Evolutionary conservation across 2,329 filamentous ascomycete genomes (phyloP).

Genomic region (Malbranchea zuffiana): DNA sequence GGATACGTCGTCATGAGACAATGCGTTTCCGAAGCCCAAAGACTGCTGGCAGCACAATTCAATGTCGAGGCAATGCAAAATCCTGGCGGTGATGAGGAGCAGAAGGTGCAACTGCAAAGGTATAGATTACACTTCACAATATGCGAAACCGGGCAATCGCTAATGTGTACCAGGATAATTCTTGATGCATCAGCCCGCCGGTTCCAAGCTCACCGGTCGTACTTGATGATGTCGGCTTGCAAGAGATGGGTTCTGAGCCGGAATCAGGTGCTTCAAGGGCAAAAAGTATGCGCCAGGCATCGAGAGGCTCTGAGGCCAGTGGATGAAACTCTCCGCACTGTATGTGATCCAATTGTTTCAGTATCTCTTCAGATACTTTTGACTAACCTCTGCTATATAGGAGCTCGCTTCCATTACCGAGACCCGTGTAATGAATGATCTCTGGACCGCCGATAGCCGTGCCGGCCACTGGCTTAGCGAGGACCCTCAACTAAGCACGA

Average conservation of each 20-base stretch:
- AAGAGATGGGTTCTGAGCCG: constrained; percentile 49
- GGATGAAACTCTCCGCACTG: constrained; percentile 39
- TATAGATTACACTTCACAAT: constrained; percentile 23
- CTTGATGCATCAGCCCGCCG: constrained; percentile 49
- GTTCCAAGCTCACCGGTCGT: constrained; percentile 52
- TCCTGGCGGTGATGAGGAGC: constrained; percentile 40
- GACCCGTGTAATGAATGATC: constrained; percentile 43
- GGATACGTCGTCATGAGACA: constrained; percentile 49
- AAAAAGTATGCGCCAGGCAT: constrained; percentile 39
- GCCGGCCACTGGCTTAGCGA: constrained; percentile 53
- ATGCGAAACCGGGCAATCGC: constrained; percentile 12
- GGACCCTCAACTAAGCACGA: constrained; percentile 46
- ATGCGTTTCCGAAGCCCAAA: constrained; percentile 45
- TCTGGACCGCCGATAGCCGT: constrained; percentile 44
- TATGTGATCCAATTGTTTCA: constrained; percentile 22
- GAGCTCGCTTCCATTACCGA: constrained; percentile 49
- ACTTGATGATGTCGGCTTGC: constrained; percentile 48
- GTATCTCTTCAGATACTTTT: background rate
- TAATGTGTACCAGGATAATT: constrained; percentile 41
- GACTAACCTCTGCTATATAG: constrained; percentile 26
- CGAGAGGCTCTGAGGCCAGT: constrained; percentile 39
- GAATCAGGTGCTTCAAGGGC: constrained; percentile 41
- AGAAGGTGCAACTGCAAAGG: constrained; percentile 48
- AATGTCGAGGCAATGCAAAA: constrained; percentile 32
- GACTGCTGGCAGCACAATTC: constrained; percentile 45